Evolutionary conservation across 2,329 filamentous ascomycete species (phyloP), one percentile per base, ranked within the genome.

Genomic region (Leptographium lundbergii): DNA sequence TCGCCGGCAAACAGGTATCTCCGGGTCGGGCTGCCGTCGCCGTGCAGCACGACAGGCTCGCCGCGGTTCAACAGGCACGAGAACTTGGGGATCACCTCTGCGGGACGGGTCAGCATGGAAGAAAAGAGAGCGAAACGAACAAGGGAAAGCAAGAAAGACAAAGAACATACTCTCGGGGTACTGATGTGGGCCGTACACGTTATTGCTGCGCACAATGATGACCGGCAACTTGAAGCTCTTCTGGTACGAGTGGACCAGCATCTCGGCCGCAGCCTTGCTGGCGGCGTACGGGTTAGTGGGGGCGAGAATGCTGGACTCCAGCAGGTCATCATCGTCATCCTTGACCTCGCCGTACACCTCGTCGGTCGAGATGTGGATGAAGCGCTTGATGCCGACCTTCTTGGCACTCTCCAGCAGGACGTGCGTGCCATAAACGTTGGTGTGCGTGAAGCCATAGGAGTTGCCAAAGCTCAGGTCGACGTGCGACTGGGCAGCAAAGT

Each of bases 21-120:
- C 34, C 89, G 80, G 0, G 86, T 88, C 14, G 87, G 86, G 39
- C 80, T 84, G 34, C 89, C 89, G 64, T 90, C 83, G 32, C 89
- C 89, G 68, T 92, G 89, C 14, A 92, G 77, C 13, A 88, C 81
- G 0, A 91, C 80, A 13, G 86, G 85, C 61, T 81, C 77, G 34
- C 77, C 74, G 22, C 86, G 79, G 66, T 86, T 81, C 19, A 91
- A 76, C 32, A 91, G 77, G 69, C 84, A 88, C 57, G 81, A 84
- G 72, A 92, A 92, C 68, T 91, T 91, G 34, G 88, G 87, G 58
- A 92, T 92, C 62, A 92, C 88, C 75, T 92, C 87, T 89, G 69
- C 24, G 42, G 4, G 32, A n/a, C 4, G 17, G 32, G 34, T 57
- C 27, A 55, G 34, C 22, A n/a, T 24, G 39, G 17, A 47, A 47